Conservation (phyloP, 192 early-diverging fungal genomes). For the Cetraspora pellucida region DNA sequence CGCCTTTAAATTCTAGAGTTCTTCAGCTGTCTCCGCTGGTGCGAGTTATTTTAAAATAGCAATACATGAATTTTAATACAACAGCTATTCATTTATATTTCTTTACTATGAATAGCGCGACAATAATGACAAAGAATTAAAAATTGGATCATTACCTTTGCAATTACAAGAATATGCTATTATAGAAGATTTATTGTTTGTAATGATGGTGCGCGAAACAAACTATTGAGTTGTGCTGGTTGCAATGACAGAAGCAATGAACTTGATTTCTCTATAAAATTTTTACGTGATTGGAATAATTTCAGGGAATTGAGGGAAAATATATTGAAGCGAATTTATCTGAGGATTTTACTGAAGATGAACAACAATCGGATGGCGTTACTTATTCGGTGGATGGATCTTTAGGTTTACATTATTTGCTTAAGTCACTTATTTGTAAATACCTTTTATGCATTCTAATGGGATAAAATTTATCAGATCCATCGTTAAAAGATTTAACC, state of each 20-base stretch:
- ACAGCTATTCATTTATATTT: not conserved
- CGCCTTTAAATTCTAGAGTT: constrained; percentile 11
- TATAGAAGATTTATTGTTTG: constrained; percentile 88
- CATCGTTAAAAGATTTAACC: constrained; percentile 71
- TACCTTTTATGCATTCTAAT: not conserved
- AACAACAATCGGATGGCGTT: constrained; percentile 39
- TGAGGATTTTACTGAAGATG: constrained; percentile 45
- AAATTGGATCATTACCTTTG: constrained; percentile 44
- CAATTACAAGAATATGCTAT: constrained; percentile 78
- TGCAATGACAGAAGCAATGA: not conserved
- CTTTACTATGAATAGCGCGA: constrained; percentile 13
- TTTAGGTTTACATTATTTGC: not conserved
- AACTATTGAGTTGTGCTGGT: not conserved
- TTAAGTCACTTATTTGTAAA: not conserved
- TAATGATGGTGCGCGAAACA: constrained; percentile 67
- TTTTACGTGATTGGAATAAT: not conserved
- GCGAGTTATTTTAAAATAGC: not conserved
- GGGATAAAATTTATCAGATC: constrained; percentile 45
- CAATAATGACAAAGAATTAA: constrained; percentile 20
- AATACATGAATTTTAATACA: not conserved
- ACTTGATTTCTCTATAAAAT: not conserved
- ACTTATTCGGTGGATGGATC: constrained; percentile 12
- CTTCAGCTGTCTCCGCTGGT: not conserved
- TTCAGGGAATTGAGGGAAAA: constrained; percentile 81
- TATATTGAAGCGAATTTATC: constrained; percentile 55